phyloP scores from a whole-genome alignment of 352 stramenopile genomes.

The Peronospora belbahrii region DNA sequence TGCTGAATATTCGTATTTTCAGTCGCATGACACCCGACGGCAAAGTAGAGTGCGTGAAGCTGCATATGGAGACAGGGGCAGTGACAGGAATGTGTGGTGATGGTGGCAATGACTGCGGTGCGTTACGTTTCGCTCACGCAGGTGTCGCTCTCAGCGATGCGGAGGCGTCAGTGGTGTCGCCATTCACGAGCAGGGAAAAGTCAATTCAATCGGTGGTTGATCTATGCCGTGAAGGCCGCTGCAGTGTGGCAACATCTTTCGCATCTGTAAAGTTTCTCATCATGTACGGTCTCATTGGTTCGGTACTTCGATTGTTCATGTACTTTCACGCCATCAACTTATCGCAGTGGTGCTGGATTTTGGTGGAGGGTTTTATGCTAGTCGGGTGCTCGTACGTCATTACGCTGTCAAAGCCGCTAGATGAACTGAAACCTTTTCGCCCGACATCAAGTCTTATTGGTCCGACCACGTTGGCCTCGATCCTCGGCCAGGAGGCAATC shows the following conservation, averaged over 20 bases:
- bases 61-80: conserved; percentile 50
- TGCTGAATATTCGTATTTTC: conserved; percentile 72
- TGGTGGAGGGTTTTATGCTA: conserved; percentile 53
- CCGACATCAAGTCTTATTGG: conserved; percentile 58
- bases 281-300: conserved; percentile 80
- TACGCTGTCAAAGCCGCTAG: conserved; percentile 46
- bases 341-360: conserved; percentile 66
- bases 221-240: conserved; percentile 80
- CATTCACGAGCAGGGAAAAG: conserved; percentile 87
- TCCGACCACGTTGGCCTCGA: conserved; percentile 32
- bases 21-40: conserved; percentile 67
- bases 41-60: conserved; percentile 70
- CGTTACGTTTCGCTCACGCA: conserved; percentile 86
- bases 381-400: conserved; percentile 68
- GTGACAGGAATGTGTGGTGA: conserved; percentile 82
- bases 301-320: conserved; percentile 51
- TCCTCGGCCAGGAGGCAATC: conserved; percentile 40
- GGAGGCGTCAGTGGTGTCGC: conserved; percentile 82
- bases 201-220: conserved; percentile 72
- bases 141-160: conserved; percentile 85
- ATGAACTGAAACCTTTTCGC: conserved; percentile 13
- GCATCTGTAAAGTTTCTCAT: conserved; percentile 83
- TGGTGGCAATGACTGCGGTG: conserved; percentile 88
- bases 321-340: conserved; percentile 72
- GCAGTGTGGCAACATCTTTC: conserved; percentile 80